Base-by-base conservation (phyloP, 2,329 filamentous ascomycete genomes). In the Chrysoporthe puriensis region DNA sequence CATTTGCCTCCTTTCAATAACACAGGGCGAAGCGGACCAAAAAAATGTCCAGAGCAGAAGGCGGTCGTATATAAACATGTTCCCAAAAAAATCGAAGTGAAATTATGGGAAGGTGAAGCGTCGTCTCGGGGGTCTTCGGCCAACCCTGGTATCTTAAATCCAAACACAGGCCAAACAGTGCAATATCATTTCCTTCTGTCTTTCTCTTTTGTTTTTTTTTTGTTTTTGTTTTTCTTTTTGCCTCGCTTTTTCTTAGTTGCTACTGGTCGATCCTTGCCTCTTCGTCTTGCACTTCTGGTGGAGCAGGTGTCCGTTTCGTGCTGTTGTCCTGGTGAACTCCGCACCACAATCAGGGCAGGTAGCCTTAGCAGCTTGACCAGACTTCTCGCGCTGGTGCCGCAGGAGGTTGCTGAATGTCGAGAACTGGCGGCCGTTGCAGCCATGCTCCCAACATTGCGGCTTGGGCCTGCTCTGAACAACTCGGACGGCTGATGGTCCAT, bases 381-480 rank as follows among this genome's bases (percentile, higher is more conserved):
- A 96, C 78, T 97, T 97, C 79, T 98, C 95, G 56, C 95, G 88
- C 79, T 97, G 94, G 77, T 98, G 95, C 70, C 95, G 87, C 48
- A 97, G 83, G 3, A 97, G 86, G 77, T 97, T 97, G 86, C 94
- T 97, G 77, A 97, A 97, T 3, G 95, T 97, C 21, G 93, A 97
- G 76, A 98, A 98, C 75, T 97, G 92, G 42, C 94, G 90, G 26
- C 95, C 95, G 74, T 97, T 97, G 83, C 95, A 98, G 13, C 94
- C 95, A 76, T 98, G 95, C 70, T 97, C 95, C 92, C 93, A 98
- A 79, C 95, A 97, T 77, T 97, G 93, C 58, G 94, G 94, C 80
- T 97, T 97, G n/a, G 93, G 93, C 71, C 92, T 87, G 73, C 88
- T 90, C 77, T 91, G 90, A 21, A 94, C 85, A 18, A 94, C 88